These are phyloP conservation scores for Ophiostoma populinum DNA, from an alignment of 2,329 filamentous ascomycete genomes.

Conservation along the genomic window DNA sequence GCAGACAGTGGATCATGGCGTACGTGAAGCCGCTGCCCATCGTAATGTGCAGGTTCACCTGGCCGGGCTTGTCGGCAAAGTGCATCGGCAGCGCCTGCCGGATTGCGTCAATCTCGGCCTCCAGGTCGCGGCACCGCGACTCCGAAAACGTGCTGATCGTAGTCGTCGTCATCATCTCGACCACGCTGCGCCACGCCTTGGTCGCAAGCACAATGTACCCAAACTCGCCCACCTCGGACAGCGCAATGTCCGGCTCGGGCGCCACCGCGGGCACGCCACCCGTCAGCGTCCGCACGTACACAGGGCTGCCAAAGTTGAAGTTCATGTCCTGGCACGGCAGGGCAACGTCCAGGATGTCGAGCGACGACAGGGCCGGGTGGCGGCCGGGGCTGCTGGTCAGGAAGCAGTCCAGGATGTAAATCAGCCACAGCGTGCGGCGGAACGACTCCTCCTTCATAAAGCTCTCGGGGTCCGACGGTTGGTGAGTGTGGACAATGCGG, in stretches of 20 bases:
- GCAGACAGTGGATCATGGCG: conserved; percentile 43
- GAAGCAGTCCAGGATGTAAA: conserved; percentile 46
- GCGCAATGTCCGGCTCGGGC: conserved; percentile 20
- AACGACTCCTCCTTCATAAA: conserved; percentile 45
- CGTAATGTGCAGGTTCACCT: conserved; percentile 44
- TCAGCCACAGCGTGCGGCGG: conserved; percentile 43
- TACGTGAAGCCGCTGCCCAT: conserved; percentile 47
- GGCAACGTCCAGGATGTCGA: conserved; percentile 36
- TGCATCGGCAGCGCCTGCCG: conserved; percentile 38
- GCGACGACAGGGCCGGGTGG: conserved; percentile 35
- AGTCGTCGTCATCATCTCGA: conserved; percentile 41
- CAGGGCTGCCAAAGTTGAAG: conserved; percentile 43
- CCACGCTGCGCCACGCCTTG: conserved; percentile 43
- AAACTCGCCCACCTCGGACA: conserved; percentile 41
- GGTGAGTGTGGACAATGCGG: conserved; percentile 37
- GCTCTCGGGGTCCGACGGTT: conserved; percentile 33
- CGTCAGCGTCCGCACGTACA: conserved; percentile 38
- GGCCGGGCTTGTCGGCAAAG: conserved; percentile 41
- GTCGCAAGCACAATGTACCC: conserved; percentile 43
- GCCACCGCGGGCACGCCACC: conserved; percentile 22
- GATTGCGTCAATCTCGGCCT: conserved; percentile 36
- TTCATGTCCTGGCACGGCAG: conserved; percentile 44
- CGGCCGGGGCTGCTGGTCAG: conserved; percentile 44
- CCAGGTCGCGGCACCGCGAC: conserved; percentile 31
- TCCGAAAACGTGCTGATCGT: conserved; percentile 35